These are phyloP conservation scores for Colletotrichum scovillei DNA, from an alignment of 2,329 filamentous ascomycete genomes.

Conservation along the genomic window DNA sequence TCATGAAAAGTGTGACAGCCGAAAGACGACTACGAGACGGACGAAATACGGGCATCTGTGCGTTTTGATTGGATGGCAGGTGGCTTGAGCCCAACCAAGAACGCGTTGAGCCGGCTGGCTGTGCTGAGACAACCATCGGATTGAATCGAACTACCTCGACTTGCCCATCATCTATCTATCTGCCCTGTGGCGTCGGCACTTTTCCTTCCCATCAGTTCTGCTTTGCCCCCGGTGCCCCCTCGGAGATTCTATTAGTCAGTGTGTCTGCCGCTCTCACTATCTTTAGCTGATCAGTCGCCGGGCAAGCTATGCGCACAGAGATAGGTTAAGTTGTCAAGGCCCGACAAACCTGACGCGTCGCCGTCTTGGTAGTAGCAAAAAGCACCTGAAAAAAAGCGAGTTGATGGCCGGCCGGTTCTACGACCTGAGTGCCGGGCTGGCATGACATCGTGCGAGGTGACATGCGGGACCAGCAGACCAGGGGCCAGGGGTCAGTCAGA, in stretches of 20 bases:
- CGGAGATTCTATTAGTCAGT: not conserved
- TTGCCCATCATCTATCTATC: not conserved
- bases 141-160: not conserved
- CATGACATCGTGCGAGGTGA: conserved; percentile 15
- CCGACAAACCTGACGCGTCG: not conserved
- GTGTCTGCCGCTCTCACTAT: not conserved
- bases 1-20: not conserved
- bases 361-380: not conserved
- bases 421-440: conserved; percentile 11
- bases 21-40: not conserved
- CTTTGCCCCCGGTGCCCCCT: too few relatives aligned
- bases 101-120: conserved; percentile 19
- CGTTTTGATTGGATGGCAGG: conserved; percentile 31
- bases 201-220: not conserved
- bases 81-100: conserved; percentile 1
- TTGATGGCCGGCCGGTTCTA: not conserved
- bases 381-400: not conserved
- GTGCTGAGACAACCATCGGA: conserved; percentile 11
- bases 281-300: not conserved
- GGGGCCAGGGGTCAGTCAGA: not conserved
- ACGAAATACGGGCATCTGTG: conserved; percentile 12
- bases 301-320: not conserved
- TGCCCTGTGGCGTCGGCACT: not conserved
- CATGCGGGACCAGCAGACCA: not conserved
- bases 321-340: not conserved